phyloP scores from a whole-genome alignment of 768 basidiomycete species.

The Hericium alpestre region DNA sequence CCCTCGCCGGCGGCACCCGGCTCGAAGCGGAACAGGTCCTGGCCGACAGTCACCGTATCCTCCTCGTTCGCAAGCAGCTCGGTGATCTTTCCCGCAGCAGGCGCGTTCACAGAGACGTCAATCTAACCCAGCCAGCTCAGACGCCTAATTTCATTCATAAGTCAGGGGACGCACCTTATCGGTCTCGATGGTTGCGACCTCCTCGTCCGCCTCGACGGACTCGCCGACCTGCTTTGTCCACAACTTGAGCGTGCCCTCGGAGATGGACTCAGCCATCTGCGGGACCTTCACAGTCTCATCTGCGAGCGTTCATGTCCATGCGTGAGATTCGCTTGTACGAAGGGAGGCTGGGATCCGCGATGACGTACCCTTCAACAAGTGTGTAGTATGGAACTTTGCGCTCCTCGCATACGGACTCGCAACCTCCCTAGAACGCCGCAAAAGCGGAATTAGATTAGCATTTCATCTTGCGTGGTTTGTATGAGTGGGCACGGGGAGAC shows the following conservation, averaged over 20 bases:
- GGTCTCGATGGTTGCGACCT: slow-evolving; percentile 96
- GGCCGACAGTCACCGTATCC: slow-evolving; percentile 88
- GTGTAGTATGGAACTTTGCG: slow-evolving; percentile 62
- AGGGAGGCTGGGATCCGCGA: slow-evolving; percentile 3
- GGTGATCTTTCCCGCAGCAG: slow-evolving; percentile 75
- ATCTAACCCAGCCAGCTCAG: slow-evolving; percentile 43
- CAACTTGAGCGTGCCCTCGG: slow-evolving; percentile 90
- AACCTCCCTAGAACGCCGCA: slow-evolving; percentile 28
- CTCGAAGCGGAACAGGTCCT: slow-evolving; percentile 88
- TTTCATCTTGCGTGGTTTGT: no score
- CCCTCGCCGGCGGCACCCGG: slow-evolving; percentile 37
- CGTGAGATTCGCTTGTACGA: slow-evolving; percentile 1
- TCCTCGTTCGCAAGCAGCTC: slow-evolving; percentile 86
- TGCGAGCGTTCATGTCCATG: slow-evolving; percentile 17
- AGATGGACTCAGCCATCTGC: slow-evolving; percentile 97
- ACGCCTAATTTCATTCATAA: background rate
- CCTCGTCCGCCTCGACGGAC: slow-evolving; percentile 82
- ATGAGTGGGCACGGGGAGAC: no score
- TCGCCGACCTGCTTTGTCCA: slow-evolving; percentile 95
- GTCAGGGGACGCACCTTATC: slow-evolving; percentile 64
- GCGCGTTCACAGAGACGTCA: slow-evolving; percentile 94
- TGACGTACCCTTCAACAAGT: slow-evolving; percentile 54
- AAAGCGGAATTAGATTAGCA: no score
- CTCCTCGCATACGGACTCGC: slow-evolving; percentile 36
- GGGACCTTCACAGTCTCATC: slow-evolving; percentile 90